A percentile compares a stretch with the other conserved stretches of the same genome.
Evolutionary conservation across 805 yeast genomes (phyloP).

Genomic region (Myxozyma geophila): DNA sequence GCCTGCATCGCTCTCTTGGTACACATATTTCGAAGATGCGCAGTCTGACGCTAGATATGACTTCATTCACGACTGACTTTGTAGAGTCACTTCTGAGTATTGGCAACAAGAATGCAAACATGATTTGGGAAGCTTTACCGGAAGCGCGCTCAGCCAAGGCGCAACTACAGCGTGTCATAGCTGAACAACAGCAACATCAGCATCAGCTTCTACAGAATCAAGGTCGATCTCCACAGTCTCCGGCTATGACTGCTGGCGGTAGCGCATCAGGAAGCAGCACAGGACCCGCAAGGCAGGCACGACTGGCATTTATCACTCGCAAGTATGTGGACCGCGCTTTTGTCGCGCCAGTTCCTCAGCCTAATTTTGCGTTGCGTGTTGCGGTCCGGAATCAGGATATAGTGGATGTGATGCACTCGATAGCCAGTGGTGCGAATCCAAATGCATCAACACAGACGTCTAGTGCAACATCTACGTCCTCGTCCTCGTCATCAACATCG

Average conservation of each 20-base stretch:
- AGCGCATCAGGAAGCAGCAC: conserved; percentile 46
- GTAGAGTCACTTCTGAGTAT: conserved; percentile 60
- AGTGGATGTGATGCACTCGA: conserved; percentile 42
- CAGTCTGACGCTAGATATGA: conserved; percentile 74
- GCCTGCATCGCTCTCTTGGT: conserved; percentile 86
- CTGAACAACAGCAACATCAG: conserved; percentile 3
- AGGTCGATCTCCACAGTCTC: conserved; percentile 41
- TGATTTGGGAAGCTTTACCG: conserved; percentile 59
- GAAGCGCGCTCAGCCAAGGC: conserved; percentile 35
- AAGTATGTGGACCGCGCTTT: conserved; percentile 67
- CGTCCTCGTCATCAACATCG: conserved; percentile 11
- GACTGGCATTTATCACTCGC: conserved; percentile 58
- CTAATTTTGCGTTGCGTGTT: conserved; percentile 44
- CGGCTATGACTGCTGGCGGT: conserved; percentile 45
- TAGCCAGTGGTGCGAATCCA: conserved; percentile 49
- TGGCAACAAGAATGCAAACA: conserved; percentile 60
- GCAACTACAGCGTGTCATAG: conserved; percentile 41
- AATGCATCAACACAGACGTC: conserved; percentile 33
- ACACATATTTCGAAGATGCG: conserved; percentile 78
- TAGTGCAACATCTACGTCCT: conserved; percentile 3
- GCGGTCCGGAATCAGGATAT: conserved; percentile 46
- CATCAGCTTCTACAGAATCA: background rate
- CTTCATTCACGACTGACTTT: conserved; percentile 61
- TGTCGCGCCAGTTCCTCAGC: conserved; percentile 43
- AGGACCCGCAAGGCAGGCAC: conserved; percentile 17